Evolutionary conservation across 192 early-diverging fungal genomes (phyloP).

Genomic region (Coemansia sp.): DNA sequence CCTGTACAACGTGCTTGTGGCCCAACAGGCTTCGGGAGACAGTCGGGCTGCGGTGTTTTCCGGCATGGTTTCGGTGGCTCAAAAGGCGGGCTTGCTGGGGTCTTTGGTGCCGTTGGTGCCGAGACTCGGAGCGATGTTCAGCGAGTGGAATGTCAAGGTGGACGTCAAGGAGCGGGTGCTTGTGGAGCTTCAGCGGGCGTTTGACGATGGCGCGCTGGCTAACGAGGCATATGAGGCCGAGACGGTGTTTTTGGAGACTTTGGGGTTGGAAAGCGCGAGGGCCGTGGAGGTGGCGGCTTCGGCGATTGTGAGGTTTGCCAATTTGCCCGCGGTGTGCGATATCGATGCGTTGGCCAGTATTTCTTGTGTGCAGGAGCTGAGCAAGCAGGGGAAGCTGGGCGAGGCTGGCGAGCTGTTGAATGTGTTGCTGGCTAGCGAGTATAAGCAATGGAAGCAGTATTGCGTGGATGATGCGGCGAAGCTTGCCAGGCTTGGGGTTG

Average conservation of each 20-base stretch:
- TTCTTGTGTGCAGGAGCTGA: slow-evolving; percentile 64
- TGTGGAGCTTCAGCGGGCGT: slow-evolving; percentile 37
- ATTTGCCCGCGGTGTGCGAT: slow-evolving; percentile 68
- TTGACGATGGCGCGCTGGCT: slow-evolving; percentile 23
- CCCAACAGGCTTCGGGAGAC: slow-evolving; percentile 53
- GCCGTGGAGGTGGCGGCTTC: slow-evolving; percentile 60
- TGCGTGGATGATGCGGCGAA: slow-evolving; percentile 56
- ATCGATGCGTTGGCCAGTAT: slow-evolving; percentile 76
- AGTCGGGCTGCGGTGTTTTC: slow-evolving; percentile 68
- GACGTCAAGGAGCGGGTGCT: slow-evolving; percentile 70
- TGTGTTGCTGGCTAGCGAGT: slow-evolving; percentile 34
- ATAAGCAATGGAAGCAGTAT: slow-evolving; percentile 51
- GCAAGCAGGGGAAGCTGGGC: slow-evolving; percentile 68
- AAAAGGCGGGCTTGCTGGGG: slow-evolving; percentile 42
- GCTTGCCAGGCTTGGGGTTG: slow-evolving; percentile 58
- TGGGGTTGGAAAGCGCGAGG: slow-evolving; percentile 39
- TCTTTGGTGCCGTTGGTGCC: slow-evolving; percentile 28
- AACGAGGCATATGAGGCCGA: slow-evolving; percentile 45
- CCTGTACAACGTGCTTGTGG: slow-evolving; percentile 80
- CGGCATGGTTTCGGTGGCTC: slow-evolving; percentile 74
- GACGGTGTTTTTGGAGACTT: slow-evolving; percentile 67
- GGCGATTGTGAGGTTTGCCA: slow-evolving; percentile 68
- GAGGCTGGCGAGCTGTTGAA: slow-evolving; percentile 65
- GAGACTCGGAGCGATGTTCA: slow-evolving; percentile 22
- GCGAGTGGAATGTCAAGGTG: slow-evolving; percentile 23